A percentile compares a stretch with the other conserved stretches of the same genome.
These are phyloP conservation scores for Reticulascus tulasneorum DNA, from an alignment of 2,329 filamentous ascomycete species.

Conservation along the genomic window DNA sequence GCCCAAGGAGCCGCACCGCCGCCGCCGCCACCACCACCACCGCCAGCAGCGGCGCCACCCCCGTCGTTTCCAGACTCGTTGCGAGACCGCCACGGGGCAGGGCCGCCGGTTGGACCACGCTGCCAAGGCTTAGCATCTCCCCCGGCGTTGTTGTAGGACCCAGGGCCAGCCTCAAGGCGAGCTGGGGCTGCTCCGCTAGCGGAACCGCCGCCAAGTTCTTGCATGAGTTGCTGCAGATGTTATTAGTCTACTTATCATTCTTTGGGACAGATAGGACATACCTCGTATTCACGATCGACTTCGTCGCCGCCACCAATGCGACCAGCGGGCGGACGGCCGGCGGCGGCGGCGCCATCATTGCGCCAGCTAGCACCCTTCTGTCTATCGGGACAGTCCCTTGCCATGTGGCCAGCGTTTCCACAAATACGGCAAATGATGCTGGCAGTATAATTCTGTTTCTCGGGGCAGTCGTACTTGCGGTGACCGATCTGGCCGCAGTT, in stretches of 20 bases:
- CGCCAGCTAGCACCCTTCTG: slow-evolving; percentile 90
- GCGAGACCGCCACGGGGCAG: slow-evolving; percentile 73
- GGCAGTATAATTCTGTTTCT: slow-evolving; percentile 97
- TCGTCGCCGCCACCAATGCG: slow-evolving; percentile 74
- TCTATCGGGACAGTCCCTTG: slow-evolving; percentile 92
- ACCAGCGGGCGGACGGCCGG: slow-evolving; percentile 39
- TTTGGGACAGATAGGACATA: slow-evolving; percentile 39
- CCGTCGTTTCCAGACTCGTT: slow-evolving; percentile 23
- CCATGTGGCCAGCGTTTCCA: slow-evolving; percentile 97
- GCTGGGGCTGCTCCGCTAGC: slow-evolving; percentile 60
- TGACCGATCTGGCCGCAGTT: slow-evolving; percentile 99
- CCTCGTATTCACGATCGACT: slow-evolving; percentile 92
- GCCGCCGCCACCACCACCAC: slow-evolving; percentile 35
- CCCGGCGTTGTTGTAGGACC: slow-evolving; percentile 51
- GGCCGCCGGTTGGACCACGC: slow-evolving; percentile 75
- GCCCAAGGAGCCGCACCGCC: slow-evolving; percentile 57
- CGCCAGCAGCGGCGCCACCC: slow-evolving; percentile 33
- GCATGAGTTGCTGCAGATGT: slow-evolving; percentile 76
- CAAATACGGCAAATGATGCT: slow-evolving; percentile 99
- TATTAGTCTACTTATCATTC: slow-evolving; percentile 33
- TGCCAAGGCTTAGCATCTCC: slow-evolving; percentile 81
- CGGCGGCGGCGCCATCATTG: slow-evolving; percentile 60
- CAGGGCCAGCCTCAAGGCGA: slow-evolving; percentile 82
- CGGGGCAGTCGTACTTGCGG: slow-evolving; percentile 96
- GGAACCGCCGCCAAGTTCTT: slow-evolving; percentile 82